A percentile compares a stretch with the other conserved stretches of the same genome.
These are phyloP conservation scores for Penicillium oxalicum DNA, from an alignment of 2,329 filamentous ascomycete species.

Conservation along the genomic window DNA sequence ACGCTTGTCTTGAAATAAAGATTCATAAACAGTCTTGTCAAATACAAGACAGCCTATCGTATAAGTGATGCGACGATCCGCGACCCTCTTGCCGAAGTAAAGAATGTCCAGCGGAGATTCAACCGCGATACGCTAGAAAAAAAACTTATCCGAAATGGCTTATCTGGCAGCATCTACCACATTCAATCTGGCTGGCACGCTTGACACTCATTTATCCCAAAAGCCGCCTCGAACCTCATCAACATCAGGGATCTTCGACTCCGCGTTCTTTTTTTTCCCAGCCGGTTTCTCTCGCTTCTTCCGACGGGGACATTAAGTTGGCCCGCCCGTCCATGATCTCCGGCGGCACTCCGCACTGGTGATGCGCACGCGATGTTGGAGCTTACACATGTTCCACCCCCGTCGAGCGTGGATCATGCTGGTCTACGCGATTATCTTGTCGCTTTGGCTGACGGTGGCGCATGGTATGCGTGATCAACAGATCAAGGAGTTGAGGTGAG, in stretches of 20 bases:
- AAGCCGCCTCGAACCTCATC: not conserved
- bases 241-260: no score
- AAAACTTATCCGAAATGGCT: conserved; percentile 19
- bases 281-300: not conserved
- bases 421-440: conserved; percentile 29
- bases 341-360: conserved; percentile 22
- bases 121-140: conserved; percentile 9
- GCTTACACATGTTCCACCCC: conserved; percentile 32
- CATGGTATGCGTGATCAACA: conserved; percentile 33
- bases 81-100: no score
- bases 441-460: conserved; percentile 31
- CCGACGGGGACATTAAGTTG: conserved; percentile 31
- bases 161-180: conserved; percentile 27
- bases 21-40: no score
- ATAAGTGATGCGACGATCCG: no score
- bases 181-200: not conserved
- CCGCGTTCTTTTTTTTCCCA: conserved; percentile 4
- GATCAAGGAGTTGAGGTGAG: conserved; percentile 33
- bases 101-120: no score
- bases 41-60: no score
- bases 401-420: conserved; percentile 28
- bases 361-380: conserved; percentile 40
- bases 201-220: not conserved
- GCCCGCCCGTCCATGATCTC: conserved; percentile 21
- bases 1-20: no score